A percentile compares a stretch with the other conserved stretches of the same genome.
Conservation (phyloP, 2,329 filamentous ascomycete species). For the Lasiodiplodia sp. region DNA sequence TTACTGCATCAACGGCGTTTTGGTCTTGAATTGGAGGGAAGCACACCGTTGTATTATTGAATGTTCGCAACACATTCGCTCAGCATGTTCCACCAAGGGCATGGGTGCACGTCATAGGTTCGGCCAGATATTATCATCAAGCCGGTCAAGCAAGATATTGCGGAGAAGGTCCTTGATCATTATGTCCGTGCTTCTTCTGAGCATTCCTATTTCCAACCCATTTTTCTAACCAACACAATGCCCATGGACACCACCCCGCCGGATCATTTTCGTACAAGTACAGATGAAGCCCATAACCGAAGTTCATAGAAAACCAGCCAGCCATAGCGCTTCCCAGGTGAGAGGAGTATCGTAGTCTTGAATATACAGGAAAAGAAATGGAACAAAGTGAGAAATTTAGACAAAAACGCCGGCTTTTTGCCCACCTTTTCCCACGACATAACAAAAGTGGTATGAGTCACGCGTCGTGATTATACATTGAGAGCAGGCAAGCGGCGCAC, state of each 20-base stretch:
- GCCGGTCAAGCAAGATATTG: background rate
- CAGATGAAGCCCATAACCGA: slow-evolving; percentile 22
- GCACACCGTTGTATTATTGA: background rate
- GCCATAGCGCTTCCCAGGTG: slow-evolving; percentile 19
- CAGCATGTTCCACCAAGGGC: background rate
- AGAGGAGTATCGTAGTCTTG: slow-evolving; percentile 16
- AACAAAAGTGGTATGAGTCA: slow-evolving; percentile 11
- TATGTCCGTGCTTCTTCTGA: background rate
- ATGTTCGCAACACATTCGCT: background rate
- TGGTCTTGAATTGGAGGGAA: background rate
- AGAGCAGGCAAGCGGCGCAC: background rate
- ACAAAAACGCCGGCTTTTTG: slow-evolving; percentile 28
- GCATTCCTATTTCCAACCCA: background rate
- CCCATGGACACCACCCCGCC: slow-evolving; percentile 11
- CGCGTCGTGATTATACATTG: slow-evolving; percentile 23
- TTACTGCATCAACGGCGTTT: slow-evolving; percentile 13
- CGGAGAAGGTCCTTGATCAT: slow-evolving; percentile 22
- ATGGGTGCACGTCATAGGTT: background rate
- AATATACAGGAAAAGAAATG: slow-evolving; percentile 12
- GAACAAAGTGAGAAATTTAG: slow-evolving; percentile 2
- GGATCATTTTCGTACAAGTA: slow-evolving; percentile 18
- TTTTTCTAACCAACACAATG: slow-evolving; percentile 6
- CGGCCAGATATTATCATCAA: background rate
- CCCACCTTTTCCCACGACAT: slow-evolving; percentile 15
- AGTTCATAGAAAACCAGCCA: background rate